Percentiles rank a stretch among this genome's conserved stretches.
Conservation (phyloP, 2,329 filamentous ascomycete genomes). For the Alternaria incomplexa region DNA sequence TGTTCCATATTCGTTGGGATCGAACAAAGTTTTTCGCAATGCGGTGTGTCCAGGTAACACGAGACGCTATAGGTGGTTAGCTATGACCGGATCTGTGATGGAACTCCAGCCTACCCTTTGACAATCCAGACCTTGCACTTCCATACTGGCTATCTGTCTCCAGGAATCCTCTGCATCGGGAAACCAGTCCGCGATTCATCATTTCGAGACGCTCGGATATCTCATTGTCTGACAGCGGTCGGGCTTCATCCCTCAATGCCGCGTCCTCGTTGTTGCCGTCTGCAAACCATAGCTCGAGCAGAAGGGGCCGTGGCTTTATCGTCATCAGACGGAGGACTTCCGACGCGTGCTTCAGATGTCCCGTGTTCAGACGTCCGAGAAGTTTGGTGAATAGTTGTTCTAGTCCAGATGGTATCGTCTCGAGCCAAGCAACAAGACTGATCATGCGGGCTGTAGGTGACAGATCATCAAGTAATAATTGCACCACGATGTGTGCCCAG, state of each 20-base stretch:
- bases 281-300: constrained; percentile 5
- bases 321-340: constrained; percentile 12
- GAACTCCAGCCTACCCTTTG: neutral
- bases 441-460: neutral
- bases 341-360: constrained; percentile 13
- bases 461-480: neutral
- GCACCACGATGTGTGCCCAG: neutral
- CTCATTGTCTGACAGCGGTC: neutral
- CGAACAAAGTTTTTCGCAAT: constrained; percentile 20
- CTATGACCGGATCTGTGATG: neutral
- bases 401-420: neutral
- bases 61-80: neutral
- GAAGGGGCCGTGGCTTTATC: neutral
- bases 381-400: neutral
- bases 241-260: neutral
- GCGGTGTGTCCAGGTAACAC: constrained; percentile 16
- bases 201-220: neutral
- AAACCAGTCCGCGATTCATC: neutral
- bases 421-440: neutral
- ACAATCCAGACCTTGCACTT: neutral
- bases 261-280: neutral
- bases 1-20: neutral
- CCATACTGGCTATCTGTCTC: rapidly evolving
- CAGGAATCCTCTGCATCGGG: neutral
- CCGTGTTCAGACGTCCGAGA: constrained; percentile 2